phyloP scores from a whole-genome alignment of 2,329 filamentous ascomycete species.

The Botrytis squamosa region DNA sequence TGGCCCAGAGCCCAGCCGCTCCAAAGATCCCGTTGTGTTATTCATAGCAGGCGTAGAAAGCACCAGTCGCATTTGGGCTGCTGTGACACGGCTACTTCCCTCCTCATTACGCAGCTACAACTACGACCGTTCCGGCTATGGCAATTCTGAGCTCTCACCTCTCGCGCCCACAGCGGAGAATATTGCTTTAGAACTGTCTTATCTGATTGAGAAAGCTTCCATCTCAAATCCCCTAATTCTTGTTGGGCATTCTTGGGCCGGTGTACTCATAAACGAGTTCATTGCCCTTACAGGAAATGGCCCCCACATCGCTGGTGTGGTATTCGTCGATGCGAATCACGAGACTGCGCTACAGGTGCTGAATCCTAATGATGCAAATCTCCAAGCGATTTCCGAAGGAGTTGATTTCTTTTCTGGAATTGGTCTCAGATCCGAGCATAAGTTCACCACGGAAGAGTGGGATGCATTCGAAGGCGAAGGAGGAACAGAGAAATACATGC shows the following conservation, averaged over 20 bases:
- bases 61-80: constrained; percentile 23
- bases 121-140: constrained; percentile 29
- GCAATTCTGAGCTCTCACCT: constrained; percentile 23
- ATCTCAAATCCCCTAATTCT: constrained; percentile 26
- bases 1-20: constrained; percentile 20
- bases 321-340: constrained; percentile 31
- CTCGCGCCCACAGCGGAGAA: constrained; percentile 26
- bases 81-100: constrained; percentile 24
- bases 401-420: constrained; percentile 14
- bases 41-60: neutral
- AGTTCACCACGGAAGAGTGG: constrained; percentile 26
- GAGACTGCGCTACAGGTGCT: constrained; percentile 27
- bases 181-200: constrained; percentile 27
- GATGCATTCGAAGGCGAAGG: constrained; percentile 22
- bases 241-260: constrained; percentile 30
- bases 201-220: constrained; percentile 22
- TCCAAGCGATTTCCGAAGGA: constrained; percentile 12
- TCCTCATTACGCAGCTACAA: constrained; percentile 23
- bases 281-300: constrained; percentile 18
- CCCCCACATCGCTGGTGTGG: constrained; percentile 25
- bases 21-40: neutral
- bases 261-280: constrained; percentile 24
- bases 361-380: constrained; percentile 17
- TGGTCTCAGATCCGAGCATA: constrained; percentile 20
- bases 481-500: constrained; percentile 26